Conservation (phyloP, 768 basidiomycete species). For the Amanita rubescens region DNA sequence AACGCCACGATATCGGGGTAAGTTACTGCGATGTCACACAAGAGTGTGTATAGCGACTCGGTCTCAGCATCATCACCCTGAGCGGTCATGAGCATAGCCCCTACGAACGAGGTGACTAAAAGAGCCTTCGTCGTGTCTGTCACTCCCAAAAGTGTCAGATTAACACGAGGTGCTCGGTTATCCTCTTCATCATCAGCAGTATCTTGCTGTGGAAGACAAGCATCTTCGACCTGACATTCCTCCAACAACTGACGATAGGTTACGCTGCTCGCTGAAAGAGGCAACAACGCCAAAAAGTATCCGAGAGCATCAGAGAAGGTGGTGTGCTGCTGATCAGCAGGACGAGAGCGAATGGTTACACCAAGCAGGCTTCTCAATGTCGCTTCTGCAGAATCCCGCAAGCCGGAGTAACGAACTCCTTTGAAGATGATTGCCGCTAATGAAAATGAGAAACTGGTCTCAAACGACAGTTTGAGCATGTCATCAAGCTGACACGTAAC, state of each 20-base stretch:
- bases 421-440: constrained; percentile 82
- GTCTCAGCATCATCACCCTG: constrained; percentile 79
- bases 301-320: constrained; percentile 57
- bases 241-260: constrained; percentile 55
- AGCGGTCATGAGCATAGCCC: constrained; percentile 66
- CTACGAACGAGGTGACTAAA: constrained; percentile 66
- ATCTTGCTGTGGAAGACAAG: constrained; percentile 30
- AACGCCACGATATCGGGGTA: constrained; percentile 70
- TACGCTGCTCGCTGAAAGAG: constrained; percentile 51
- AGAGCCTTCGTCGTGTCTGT: constrained; percentile 59
- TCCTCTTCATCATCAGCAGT: constrained; percentile 32
- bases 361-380: constrained; percentile 56
- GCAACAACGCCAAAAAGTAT: constrained; percentile 74
- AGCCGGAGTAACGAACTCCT: constrained; percentile 63
- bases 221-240: constrained; percentile 51
- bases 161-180: constrained; percentile 42
- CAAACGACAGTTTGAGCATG: constrained; percentile 69
- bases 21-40: constrained; percentile 59
- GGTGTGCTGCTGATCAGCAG: constrained; percentile 35
- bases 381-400: constrained; percentile 53
- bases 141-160: constrained; percentile 53
- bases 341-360: constrained; percentile 45
- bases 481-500: constrained; percentile 67
- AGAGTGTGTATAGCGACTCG: constrained; percentile 68
- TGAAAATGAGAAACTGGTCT: constrained; percentile 72